Conservation (phyloP, 2,329 filamentous ascomycete genomes). For the Colletotrichum lini region DNA sequence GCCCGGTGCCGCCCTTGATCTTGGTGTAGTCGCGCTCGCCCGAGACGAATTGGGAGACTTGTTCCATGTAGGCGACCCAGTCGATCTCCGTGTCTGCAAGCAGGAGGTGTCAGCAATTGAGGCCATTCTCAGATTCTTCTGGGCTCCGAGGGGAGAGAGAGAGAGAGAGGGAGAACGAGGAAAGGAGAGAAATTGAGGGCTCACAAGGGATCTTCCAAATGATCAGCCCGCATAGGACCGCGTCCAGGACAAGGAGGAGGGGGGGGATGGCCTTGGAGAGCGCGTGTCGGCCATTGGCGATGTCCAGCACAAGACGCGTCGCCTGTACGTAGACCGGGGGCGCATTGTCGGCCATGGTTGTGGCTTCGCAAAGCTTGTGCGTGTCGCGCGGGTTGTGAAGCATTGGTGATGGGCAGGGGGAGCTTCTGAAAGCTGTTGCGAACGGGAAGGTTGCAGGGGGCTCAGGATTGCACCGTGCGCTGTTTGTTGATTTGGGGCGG, state of each 20-base stretch:
- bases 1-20: slow-evolving; percentile 90
- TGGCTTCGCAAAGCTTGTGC: slow-evolving; percentile 21
- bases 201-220: slow-evolving; percentile 89
- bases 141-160: too few species aligned
- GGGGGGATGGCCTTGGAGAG: slow-evolving; percentile 68
- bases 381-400: slow-evolving; percentile 12
- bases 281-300: slow-evolving; percentile 64
- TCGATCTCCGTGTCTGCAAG: slow-evolving; percentile 92
- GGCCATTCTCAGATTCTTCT: neutral
- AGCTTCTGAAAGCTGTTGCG: slow-evolving; percentile 41
- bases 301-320: slow-evolving; percentile 53
- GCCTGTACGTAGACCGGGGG: slow-evolving; percentile 32
- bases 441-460: slow-evolving; percentile 20
- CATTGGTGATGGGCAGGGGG: slow-evolving; percentile 29
- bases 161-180: neutral
- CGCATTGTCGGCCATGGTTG: slow-evolving; percentile 40
- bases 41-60: slow-evolving; percentile 82
- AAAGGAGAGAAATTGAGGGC: slow-evolving; percentile 46
- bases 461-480: slow-evolving; percentile 24
- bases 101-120: slow-evolving; percentile 6
- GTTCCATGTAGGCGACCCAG: slow-evolving; percentile 97
- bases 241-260: slow-evolving; percentile 78
- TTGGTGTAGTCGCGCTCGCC: slow-evolving; percentile 92
- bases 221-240: slow-evolving; percentile 78
- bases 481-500: accelerated